Percentiles rank a stretch among this genome's conserved stretches.
Conservation (phyloP, 306 rosid genomes). For the Cicer yamashitae region DNA sequence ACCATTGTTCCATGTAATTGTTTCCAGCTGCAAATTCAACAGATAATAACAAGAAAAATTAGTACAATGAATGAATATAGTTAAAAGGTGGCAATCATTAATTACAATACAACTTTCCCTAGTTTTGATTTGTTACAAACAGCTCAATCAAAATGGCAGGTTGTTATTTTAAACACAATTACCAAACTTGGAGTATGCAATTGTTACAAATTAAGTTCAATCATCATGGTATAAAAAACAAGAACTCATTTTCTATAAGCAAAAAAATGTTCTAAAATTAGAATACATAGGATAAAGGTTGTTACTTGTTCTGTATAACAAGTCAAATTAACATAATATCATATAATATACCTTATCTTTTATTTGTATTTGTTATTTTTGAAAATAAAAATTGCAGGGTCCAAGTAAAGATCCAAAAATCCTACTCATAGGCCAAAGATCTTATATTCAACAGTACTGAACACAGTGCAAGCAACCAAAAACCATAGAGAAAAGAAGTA, state of each 20-base stretch:
- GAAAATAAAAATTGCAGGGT: too few relatives aligned
- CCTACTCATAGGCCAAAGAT: not conserved
- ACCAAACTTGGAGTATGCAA: conserved; percentile 19
- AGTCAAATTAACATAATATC: conserved; percentile 1
- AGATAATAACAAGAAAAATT: conserved; percentile 3
- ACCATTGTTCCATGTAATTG: conserved; percentile 71
- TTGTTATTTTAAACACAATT: conserved; percentile 25
- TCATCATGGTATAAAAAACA: conserved; percentile 26
- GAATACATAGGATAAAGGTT: not conserved
- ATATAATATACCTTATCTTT: too few relatives aligned
- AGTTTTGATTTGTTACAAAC: conserved; percentile 17
- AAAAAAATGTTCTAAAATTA: conserved; percentile 4
- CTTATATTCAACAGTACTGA: not conserved
- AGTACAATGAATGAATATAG: conserved; percentile 12
- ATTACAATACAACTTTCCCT: conserved; percentile 23
- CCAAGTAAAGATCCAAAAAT: too few relatives aligned
- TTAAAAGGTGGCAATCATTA: not conserved
- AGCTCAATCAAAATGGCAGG: conserved; percentile 32
- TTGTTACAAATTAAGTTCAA: conserved; percentile 35
- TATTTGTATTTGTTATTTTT: too few relatives aligned
- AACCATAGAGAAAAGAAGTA: not conserved
- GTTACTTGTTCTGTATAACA: conserved; percentile 20
- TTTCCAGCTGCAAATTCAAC: conserved; percentile 66
- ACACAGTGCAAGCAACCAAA: conserved; percentile 9
- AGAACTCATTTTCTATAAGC: conserved; percentile 5